phyloP scores from a whole-genome alignment of 2,329 filamentous ascomycete species.

The Diaporthe destruens region DNA sequence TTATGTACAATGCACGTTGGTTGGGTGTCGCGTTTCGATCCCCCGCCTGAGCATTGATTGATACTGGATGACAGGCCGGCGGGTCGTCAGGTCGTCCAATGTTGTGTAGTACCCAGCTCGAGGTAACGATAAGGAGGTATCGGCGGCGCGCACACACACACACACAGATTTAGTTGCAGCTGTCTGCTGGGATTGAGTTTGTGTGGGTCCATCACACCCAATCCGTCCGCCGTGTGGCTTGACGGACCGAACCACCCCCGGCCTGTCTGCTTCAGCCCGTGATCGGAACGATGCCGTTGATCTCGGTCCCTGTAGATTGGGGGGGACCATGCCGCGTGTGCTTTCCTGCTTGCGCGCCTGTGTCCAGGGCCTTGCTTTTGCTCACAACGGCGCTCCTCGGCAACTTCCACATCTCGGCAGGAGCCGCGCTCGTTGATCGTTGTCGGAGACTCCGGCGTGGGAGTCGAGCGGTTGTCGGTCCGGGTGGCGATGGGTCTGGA shows the following conservation, averaged over 20 bases:
- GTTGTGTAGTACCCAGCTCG: too few species aligned
- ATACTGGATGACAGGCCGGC: not conserved
- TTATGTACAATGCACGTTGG: slow-evolving; percentile 1
- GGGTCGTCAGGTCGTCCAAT: slow-evolving; percentile 9
- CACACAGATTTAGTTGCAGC: too few species aligned
- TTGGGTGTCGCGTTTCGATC: not conserved
- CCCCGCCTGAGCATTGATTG: not conserved
- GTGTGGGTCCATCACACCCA: not conserved
- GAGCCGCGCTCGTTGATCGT: not conserved
- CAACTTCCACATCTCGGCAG: slow-evolving; percentile 18
- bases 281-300: slow-evolving; percentile 25
- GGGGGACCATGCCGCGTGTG: slow-evolving; percentile 4
- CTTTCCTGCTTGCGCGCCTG: slow-evolving; percentile 1
- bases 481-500: not conserved
- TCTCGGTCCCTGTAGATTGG: slow-evolving; percentile 10
- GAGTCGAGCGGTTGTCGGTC: not conserved
- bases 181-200: not conserved
- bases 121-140: not conserved
- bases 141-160: not conserved
- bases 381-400: not conserved
- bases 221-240: not conserved
- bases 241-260: too few species aligned
- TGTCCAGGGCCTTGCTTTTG: not conserved
- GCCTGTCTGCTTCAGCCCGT: not conserved
- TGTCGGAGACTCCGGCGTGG: not conserved